Base-by-base conservation (phyloP, 2,329 filamentous ascomycete species). In the Orbilia javanica region DNA sequence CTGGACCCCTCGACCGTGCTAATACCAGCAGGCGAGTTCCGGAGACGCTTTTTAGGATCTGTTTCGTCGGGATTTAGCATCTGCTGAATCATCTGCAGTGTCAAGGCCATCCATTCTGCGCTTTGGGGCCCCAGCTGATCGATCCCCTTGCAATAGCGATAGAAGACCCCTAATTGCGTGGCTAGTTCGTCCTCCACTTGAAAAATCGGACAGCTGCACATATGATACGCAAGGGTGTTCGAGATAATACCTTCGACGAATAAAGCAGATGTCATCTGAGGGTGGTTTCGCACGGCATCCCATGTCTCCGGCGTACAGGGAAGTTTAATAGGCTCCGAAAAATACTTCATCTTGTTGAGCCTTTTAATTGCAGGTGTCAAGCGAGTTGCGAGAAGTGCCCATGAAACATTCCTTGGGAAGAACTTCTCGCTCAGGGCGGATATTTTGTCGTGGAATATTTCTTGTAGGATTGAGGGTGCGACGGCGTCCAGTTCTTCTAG, bases 401-500 rank as follows among this genome's bases (percentile, higher is more conserved):
- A 74, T 20, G 52, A 42, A 22, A 74, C 60, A 11, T 22, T 67
- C 13, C 5, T 22, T 2, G 66, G 42, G 42, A 74, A 74, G 42
- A 66, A 74, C 15, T 67, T 74, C 18, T 50, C 18, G 39, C 50
- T 60, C 25, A 74, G 48, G 1, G 39, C 18, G 7, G 48, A 18
- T 2, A 62, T 67, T 25, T 36, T 36, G 27, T 15, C n/a, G 27
- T 74, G 70, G 20, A 74, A 67, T 2, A 8, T 66, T 22, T 74
- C 50, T 13, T 60, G 27, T 6, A 74, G 62, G 27, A 34, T 62
- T 22, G n/a, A 6, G 6, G 70, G 62, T 18, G 70, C 70, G 7
- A 74, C 39, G 6, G 25, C 7, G 50, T 74, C 70, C 6, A 74
- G 62, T 42, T 74, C 70, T 22, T 52, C 62, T 25, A 74, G 62